Evolutionary conservation across 352 stramenopile species (phyloP).

Genomic region (Phytophthora agathidicida): DNA sequence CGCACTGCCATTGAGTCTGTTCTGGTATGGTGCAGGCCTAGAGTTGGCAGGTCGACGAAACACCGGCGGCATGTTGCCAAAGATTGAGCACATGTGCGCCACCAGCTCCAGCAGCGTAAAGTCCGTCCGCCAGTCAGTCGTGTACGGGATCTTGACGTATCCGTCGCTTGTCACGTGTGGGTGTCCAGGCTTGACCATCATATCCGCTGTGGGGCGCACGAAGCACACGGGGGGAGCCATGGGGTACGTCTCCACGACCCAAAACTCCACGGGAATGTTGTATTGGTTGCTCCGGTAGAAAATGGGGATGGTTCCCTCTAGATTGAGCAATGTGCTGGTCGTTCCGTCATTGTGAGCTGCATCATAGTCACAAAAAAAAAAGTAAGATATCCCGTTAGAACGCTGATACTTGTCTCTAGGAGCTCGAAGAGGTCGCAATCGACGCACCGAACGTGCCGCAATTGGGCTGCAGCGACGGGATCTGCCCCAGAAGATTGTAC

Average conservation of each 20-base stretch:
- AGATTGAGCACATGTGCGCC: constrained; percentile 90
- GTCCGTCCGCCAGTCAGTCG: constrained; percentile 79
- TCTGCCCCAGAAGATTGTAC: constrained; percentile 86
- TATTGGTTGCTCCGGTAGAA: constrained; percentile 91
- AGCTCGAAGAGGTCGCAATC: not conserved
- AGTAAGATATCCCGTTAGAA: not conserved
- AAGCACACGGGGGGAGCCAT: constrained; percentile 85
- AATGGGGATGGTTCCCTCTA: constrained; percentile 91
- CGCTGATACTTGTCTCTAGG: not conserved
- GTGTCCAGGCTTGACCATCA: constrained; percentile 88
- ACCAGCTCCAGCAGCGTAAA: constrained; percentile 87
- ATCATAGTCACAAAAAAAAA: not conserved
- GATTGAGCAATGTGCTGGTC: constrained; percentile 83
- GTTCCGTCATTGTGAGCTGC: constrained; percentile 87
- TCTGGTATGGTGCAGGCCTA: constrained; percentile 38
- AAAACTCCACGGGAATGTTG: constrained; percentile 92
- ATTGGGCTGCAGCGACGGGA: constrained; percentile 85
- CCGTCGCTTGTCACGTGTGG: constrained; percentile 88
- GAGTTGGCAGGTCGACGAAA: constrained; percentile 71
- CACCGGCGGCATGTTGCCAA: constrained; percentile 86
- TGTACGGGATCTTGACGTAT: constrained; percentile 90
- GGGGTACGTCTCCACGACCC: constrained; percentile 88
- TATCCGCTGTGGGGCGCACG: constrained; percentile 83
- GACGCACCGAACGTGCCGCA: constrained; percentile 81
- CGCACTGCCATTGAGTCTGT: constrained; percentile 37